phyloP scores from a whole-genome alignment of 495 filamentous ascomycete species.

The Aspergillus sclerotioniger region DNA sequence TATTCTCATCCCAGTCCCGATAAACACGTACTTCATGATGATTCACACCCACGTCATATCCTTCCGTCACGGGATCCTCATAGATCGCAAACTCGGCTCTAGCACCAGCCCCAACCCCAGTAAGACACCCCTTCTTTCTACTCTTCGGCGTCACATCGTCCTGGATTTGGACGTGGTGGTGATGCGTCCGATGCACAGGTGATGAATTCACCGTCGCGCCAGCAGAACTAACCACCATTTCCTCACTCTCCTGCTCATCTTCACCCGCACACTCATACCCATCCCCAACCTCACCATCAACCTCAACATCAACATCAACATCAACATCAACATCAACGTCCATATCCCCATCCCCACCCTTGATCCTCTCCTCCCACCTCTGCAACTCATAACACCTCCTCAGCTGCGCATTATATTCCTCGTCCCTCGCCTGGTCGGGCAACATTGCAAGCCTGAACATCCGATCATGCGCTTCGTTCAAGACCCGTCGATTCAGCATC shows the following conservation, averaged over 20 bases:
- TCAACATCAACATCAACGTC: not conserved
- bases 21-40: not conserved
- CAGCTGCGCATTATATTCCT: not conserved
- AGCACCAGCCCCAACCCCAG: not conserved
- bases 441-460: not conserved
- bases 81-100: conserved; percentile 17
- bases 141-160: not conserved
- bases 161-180: not conserved
- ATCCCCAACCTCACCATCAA: not conserved
- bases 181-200: not conserved
- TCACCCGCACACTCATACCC: not conserved
- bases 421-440: too few relatives aligned
- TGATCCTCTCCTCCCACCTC: not conserved
- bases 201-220: not conserved
- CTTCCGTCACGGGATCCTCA: conserved; percentile 15
- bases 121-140: not conserved
- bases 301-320: not conserved
- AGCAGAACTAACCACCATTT: not conserved
- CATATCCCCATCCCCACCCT: not conserved
- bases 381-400: not conserved
- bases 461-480: not conserved
- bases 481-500: not conserved
- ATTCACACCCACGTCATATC: not conserved
- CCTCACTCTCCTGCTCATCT: not conserved
- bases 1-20: conserved; percentile 14